These are phyloP conservation scores for Venturia nashicola DNA, from an alignment of 2,329 filamentous ascomycete genomes.

Conservation along the genomic window DNA sequence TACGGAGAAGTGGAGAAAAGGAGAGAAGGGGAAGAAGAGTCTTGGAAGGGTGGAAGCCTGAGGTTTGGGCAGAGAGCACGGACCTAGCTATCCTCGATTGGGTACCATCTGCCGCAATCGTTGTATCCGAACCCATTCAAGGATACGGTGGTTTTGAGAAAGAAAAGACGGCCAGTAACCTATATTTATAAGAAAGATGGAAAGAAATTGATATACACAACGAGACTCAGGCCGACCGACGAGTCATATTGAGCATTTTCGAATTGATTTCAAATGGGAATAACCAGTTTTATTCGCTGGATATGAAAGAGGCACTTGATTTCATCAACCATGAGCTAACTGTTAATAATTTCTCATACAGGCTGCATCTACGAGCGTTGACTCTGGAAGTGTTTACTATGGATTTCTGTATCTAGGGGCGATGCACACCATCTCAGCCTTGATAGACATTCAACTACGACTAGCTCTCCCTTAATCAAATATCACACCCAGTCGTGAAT, in stretches of 20 bases:
- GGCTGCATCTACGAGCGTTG: no score
- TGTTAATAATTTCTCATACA: no score
- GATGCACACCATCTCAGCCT: neutral
- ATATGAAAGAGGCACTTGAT: no score
- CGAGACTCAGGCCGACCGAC: neutral
- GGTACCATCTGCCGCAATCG: neutral
- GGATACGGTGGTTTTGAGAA: neutral
- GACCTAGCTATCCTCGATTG: neutral
- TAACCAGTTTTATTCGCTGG: neutral
- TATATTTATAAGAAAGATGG: neutral
- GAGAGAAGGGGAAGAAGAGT: no score
- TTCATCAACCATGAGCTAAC: no score
- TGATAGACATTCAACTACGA: neutral
- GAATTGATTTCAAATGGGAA: neutral
- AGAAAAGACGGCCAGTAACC: neutral
- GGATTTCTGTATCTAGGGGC: no score
- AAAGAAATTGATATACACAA: neutral
- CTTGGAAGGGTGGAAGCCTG: neutral
- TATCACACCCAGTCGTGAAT: slow-evolving; percentile 4
- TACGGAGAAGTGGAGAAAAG: neutral
- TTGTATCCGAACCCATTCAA: no score
- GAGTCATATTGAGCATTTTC: neutral
- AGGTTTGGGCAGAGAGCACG: neutral
- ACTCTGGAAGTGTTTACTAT: no score
- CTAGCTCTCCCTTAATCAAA: slow-evolving; percentile 3